phyloP scores from a whole-genome alignment of 306 rosid genomes.

The Acacia confusa region DNA sequence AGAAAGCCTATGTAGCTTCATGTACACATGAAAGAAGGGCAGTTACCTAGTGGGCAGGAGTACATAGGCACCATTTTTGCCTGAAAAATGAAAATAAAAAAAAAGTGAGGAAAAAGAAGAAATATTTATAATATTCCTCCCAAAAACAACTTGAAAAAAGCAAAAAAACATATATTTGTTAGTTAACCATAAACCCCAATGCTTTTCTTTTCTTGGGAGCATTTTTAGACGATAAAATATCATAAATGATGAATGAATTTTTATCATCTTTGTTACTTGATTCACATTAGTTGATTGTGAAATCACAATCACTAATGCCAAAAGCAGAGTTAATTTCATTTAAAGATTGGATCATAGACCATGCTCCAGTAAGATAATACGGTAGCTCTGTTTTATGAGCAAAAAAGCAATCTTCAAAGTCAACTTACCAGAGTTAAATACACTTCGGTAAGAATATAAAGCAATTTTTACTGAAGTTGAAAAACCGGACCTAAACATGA shows the following conservation, averaged over 20 bases:
- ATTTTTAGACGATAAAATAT: conserved; percentile 3
- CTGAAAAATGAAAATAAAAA: conserved; percentile 47
- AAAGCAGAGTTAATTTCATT: background rate
- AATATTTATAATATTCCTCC: background rate
- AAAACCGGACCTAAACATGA: conserved; percentile 19
- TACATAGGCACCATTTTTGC: conserved; percentile 41
- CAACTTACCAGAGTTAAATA: background rate
- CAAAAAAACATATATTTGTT: background rate
- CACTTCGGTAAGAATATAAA: background rate
- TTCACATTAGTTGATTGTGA: background rate
- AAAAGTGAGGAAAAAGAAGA: background rate
- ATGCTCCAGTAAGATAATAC: background rate
- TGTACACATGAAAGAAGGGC: background rate
- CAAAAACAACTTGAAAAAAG: background rate
- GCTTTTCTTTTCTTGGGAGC: background rate
- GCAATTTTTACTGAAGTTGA: background rate
- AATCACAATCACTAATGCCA: conserved; percentile 5
- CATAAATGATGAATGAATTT: background rate
- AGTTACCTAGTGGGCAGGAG: conserved; percentile 51
- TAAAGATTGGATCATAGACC: background rate
- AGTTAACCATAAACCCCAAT: conserved; percentile 12
- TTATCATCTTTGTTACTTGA: background rate
- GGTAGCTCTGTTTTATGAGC: background rate
- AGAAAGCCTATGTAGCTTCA: conserved; percentile 11
- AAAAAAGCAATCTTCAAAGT: background rate